phyloP scores from a whole-genome alignment of 176 grass and related monocot species.

The Phyllostachys edulis region DNA sequence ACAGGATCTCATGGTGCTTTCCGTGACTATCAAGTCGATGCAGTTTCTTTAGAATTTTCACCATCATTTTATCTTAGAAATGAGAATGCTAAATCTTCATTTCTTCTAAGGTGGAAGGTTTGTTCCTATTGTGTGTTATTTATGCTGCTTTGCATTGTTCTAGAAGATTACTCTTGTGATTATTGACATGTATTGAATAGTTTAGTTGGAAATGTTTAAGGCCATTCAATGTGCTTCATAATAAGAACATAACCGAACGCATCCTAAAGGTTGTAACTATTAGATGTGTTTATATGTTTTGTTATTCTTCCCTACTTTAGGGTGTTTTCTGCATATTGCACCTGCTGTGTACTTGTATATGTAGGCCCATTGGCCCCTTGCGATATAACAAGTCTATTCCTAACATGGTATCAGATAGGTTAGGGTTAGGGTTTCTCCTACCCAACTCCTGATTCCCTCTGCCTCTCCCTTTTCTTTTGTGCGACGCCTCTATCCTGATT shows the following conservation, averaged over 20 bases:
- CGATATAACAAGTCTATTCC: too few species aligned
- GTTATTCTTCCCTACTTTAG: too few species aligned
- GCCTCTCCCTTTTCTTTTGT: too few species aligned
- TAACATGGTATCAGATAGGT: too few species aligned
- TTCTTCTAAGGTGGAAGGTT: constrained; percentile 90
- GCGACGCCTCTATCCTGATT: too few species aligned
- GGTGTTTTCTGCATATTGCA: too few species aligned
- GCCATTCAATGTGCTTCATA: not conserved
- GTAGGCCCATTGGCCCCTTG: too few species aligned
- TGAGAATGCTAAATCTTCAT: constrained; percentile 71
- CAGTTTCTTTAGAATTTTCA: constrained; percentile 82
- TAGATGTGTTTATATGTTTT: too few species aligned
- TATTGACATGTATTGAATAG: not conserved
- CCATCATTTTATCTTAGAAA: constrained; percentile 70
- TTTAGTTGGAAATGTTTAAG: not conserved
- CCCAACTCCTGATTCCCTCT: too few species aligned
- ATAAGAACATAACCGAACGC: not conserved
- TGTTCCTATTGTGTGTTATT: constrained; percentile 15
- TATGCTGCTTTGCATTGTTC: not conserved
- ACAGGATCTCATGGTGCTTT: constrained; percentile 93
- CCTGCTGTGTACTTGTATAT: too few species aligned
- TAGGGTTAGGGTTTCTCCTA: too few species aligned
- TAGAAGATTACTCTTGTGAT: not conserved
- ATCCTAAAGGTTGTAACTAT: not conserved
- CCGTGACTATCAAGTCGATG: constrained; percentile 96